Evolutionary conservation across 768 basidiomycete species (phyloP).

Genomic region (Pseudohyphozyma bogoriensis): DNA sequence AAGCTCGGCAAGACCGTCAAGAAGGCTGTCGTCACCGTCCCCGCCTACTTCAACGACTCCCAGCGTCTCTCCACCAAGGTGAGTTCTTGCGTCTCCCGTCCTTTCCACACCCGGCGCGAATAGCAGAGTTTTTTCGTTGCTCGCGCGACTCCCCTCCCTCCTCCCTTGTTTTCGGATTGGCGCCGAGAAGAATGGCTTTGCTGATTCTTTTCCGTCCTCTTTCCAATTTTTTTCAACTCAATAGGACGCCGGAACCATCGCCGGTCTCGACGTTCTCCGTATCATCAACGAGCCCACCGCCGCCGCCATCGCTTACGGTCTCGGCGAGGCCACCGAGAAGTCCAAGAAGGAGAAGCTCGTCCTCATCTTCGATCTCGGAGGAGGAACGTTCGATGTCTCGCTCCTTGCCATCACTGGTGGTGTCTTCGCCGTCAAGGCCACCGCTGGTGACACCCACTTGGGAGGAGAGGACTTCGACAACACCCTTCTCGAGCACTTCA

Average conservation of each 20-base stretch:
- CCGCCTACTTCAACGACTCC: slow-evolving; percentile 99
- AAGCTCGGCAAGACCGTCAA: slow-evolving; percentile 92
- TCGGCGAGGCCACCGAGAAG: slow-evolving; percentile 59
- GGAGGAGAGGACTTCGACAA: slow-evolving; percentile 99
- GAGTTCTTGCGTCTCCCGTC: not conserved
- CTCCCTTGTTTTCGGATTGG: too few relatives aligned
- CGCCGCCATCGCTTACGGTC: slow-evolving; percentile 97
- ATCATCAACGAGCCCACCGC: slow-evolving; percentile 99
- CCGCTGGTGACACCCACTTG: slow-evolving; percentile 97
- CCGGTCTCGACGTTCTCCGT: slow-evolving; percentile 97
- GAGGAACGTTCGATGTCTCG: slow-evolving; percentile 99
- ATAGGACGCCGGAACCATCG: slow-evolving; percentile 88
- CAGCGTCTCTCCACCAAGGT: slow-evolving; percentile 92
- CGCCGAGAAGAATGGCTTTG: too few relatives aligned
- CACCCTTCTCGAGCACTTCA: slow-evolving; percentile 94
- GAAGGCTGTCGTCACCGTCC: slow-evolving; percentile 93
- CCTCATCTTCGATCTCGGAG: slow-evolving; percentile 98
- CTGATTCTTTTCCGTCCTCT: too few relatives aligned
- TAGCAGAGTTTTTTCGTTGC: not conserved
- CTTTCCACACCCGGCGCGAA: too few relatives aligned
- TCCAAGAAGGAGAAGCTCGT: slow-evolving; percentile 93
- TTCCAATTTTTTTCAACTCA: not conserved
- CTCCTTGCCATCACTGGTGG: slow-evolving; percentile 94
- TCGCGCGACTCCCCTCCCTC: too few relatives aligned
- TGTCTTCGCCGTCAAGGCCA: slow-evolving; percentile 98